Percentiles rank a stretch among this genome's conserved stretches.
phyloP scores from a whole-genome alignment of 257 asterid genomes.

The Nicotiana otophora region DNA sequence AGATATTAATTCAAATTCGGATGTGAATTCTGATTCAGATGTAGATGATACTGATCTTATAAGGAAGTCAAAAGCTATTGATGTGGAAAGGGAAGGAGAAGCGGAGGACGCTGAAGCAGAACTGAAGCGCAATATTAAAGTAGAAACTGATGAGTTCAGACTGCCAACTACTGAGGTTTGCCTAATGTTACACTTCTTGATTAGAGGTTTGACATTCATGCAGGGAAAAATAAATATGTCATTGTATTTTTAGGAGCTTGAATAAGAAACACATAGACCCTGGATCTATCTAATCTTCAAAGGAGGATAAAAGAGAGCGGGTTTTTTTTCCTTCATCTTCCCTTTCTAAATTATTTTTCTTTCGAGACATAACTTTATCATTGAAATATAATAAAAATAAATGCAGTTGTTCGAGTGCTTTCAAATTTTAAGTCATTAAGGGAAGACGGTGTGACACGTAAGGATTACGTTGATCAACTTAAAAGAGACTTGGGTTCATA shows the following conservation, averaged over 20 bases:
- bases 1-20: slow-evolving; percentile 24
- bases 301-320: slow-evolving; percentile 45
- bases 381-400: slow-evolving; percentile 13
- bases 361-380: background rate
- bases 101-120: slow-evolving; percentile 48
- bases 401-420: slow-evolving; percentile 81
- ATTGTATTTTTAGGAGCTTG: slow-evolving; percentile 53
- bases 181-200: background rate
- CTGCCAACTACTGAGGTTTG: slow-evolving; percentile 76
- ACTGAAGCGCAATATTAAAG: slow-evolving; percentile 48
- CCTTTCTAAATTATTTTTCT: background rate
- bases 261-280: slow-evolving; percentile 67
- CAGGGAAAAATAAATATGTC: background rate
- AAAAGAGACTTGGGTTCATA: slow-evolving; percentile 60
- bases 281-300: slow-evolving; percentile 70
- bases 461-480: slow-evolving; percentile 61
- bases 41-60: slow-evolving; percentile 46
- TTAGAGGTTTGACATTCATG: background rate
- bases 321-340: background rate
- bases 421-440: slow-evolving; percentile 69
- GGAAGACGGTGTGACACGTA: slow-evolving; percentile 69
- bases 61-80: slow-evolving; percentile 44
- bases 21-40: slow-evolving; percentile 53
- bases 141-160: slow-evolving; percentile 58
- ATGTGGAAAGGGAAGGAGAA: slow-evolving; percentile 40